These are phyloP conservation scores for Fomitiporia mediterranea DNA, from an alignment of 1,284 basidiomycete species.

Conservation along the genomic window DNA sequence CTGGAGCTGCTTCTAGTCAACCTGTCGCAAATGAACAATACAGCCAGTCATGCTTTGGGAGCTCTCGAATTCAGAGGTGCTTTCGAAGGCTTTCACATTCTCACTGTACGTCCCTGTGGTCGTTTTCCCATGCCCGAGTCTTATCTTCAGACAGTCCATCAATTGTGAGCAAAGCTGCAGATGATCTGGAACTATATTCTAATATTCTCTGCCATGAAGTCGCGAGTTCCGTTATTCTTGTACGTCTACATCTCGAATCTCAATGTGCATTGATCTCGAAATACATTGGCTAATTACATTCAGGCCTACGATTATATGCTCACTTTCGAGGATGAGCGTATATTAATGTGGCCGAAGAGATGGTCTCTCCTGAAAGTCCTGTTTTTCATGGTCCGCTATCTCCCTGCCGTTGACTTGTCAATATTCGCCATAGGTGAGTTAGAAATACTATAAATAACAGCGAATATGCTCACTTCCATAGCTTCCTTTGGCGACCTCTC, in stretches of 20 bases:
- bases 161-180: background rate
- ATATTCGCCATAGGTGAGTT: conserved; percentile 6
- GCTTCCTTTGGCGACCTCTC: background rate
- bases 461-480: background rate
- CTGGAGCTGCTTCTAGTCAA: no score
- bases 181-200: background rate
- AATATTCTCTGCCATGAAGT: background rate
- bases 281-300: background rate
- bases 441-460: background rate
- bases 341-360: conserved; percentile 3
- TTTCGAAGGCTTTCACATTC: conserved; percentile 1
- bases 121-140: background rate
- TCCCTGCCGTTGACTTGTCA: conserved; percentile 5
- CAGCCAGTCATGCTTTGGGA: background rate
- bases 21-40: no score
- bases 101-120: background rate
- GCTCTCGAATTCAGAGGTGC: background rate
- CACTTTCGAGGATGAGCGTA: conserved; percentile 5
- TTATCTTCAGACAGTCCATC: background rate
- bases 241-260: background rate
- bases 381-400: conserved; percentile 9
- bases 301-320: conserved; percentile 10
- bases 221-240: background rate
- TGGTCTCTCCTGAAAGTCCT: background rate
- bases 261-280: no score